Evolutionary conservation across 495 filamentous ascomycete genomes (phyloP), one percentile per base, ranked within the genome.

Genomic region (Pseudoneurospora amorphoporcata): DNA sequence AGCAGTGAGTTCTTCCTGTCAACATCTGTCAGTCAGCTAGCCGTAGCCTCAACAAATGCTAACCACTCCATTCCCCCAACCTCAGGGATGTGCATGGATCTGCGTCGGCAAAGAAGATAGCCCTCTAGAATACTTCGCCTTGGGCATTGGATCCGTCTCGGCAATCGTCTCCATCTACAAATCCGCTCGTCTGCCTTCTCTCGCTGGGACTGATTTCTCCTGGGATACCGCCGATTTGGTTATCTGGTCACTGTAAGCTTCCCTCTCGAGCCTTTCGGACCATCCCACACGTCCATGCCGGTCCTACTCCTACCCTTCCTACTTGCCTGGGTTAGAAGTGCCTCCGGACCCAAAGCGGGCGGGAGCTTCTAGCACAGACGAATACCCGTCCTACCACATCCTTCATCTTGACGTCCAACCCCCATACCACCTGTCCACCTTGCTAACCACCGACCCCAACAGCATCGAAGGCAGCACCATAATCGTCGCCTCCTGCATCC

Each of bases 401-500:
- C 9, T 10, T 82, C 17, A 77, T 86, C 71, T 86, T 83, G 84
- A 85, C 82, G 3, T 74, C 82, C 83, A 79, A 76, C 79, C 53
- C 16, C 38, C 69, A 16, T 29, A 3, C 8, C 40, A 0, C 16
- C 45, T 68, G 4, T 43, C 29, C 10, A 17, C 8, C 3, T 38
- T 12, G 9, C 43, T 19, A 35, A 23, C 37, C 41, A 23, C 71
- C 29, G 39, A 19, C 12, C 10, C 42, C 23, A 14, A 74, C 68
- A 84, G 83, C 39, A 77, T 85, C 77, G 84, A 87, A 77, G 83
- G 81, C 19, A 83, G 82, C 75, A 78, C 80, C 39, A 78, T 86
- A 72, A 84, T 85, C 72, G 82, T 86, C 40, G 85, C 85, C 16
- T 80, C 84, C 37, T 86, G 83, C 74, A 84, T 87, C 68, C 85